Conservation (phyloP, 1,284 basidiomycete genomes). For the Inonotus obliquus region DNA sequence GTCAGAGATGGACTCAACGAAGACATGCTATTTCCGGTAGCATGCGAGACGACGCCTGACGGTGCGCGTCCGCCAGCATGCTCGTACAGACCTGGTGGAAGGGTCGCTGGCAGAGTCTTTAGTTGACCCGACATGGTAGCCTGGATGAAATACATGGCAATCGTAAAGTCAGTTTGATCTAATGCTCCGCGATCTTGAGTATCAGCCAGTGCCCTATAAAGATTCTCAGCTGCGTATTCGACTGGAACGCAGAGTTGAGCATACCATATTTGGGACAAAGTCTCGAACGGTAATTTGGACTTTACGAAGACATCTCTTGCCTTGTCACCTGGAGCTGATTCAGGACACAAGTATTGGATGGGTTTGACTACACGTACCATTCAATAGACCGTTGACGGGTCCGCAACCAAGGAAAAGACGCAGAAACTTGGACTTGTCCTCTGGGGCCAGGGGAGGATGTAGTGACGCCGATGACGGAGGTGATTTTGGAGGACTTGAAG, state of each 20-base stretch:
- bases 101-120: conserved; percentile 65
- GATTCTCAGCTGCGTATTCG: not conserved
- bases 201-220: conserved; percentile 84
- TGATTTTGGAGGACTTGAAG: conserved; percentile 57
- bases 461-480: conserved; percentile 40
- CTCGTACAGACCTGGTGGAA: conserved; percentile 92
- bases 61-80: conserved; percentile 54
- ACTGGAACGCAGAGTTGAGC: conserved; percentile 22
- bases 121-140: conserved; percentile 82
- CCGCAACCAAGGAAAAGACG: conserved; percentile 72
- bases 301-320: conserved; percentile 92
- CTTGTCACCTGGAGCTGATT: conserved; percentile 64
- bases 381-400: conserved; percentile 73
- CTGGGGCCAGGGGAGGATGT: conserved; percentile 64
- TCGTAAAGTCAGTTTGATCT: conserved; percentile 89
- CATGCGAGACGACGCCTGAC: conserved; percentile 45
- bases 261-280: conserved; percentile 92
- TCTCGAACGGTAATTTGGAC: conserved; percentile 86
- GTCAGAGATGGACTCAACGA: conserved; percentile 43
- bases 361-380: conserved; percentile 33
- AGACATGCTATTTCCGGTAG: conserved; percentile 56
- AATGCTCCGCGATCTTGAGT: conserved; percentile 89
- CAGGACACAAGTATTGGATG: conserved; percentile 8
- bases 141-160: conserved; percentile 97
- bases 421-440: conserved; percentile 82